phyloP scores from a whole-genome alignment of 2,329 filamentous ascomycete genomes.

The Sclerotinia borealis region DNA sequence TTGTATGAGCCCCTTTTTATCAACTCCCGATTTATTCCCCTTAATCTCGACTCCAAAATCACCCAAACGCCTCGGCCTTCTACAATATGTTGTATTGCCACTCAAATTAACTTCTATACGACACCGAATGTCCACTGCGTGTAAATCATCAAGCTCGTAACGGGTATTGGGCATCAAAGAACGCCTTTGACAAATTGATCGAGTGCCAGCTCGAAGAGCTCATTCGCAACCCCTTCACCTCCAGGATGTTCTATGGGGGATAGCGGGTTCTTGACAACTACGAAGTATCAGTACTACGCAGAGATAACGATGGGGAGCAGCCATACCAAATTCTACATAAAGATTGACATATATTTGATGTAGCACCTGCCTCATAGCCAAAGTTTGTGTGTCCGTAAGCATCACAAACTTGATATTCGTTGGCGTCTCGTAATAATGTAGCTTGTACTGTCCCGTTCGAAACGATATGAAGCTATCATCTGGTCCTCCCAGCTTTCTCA shows the following conservation, averaged over 20 bases:
- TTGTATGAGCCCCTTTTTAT: neutral
- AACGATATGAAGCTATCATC: slow-evolving; percentile 94
- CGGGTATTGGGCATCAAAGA: slow-evolving; percentile 33
- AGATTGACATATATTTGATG: slow-evolving; percentile 99
- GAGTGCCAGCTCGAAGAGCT: slow-evolving; percentile 64
- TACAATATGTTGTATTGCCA: neutral
- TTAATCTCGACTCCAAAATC: neutral
- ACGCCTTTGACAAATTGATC: slow-evolving; percentile 71
- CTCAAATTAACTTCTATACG: neutral
- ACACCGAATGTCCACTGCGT: neutral
- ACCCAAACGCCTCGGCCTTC: neutral
- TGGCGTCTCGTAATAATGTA: slow-evolving; percentile 98
- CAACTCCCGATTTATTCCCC: neutral
- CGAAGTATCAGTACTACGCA: slow-evolving; percentile 7
- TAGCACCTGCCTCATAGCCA: slow-evolving; percentile 87
- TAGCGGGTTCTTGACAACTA: slow-evolving; percentile 66
- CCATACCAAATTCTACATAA: slow-evolving; percentile 84
- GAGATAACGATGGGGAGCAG: slow-evolving; percentile 25
- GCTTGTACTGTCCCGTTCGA: slow-evolving; percentile 90
- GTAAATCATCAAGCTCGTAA: neutral
- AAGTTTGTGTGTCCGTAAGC: slow-evolving; percentile 82
- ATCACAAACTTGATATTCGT: slow-evolving; percentile 95
- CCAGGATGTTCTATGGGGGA: slow-evolving; percentile 63
- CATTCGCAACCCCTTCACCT: slow-evolving; percentile 63
- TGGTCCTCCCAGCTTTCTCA: slow-evolving; percentile 84